Evolutionary conservation across 1,139 yeast genomes (phyloP).

Genomic region (Zhuliangozyma parablackwelliae): DNA sequence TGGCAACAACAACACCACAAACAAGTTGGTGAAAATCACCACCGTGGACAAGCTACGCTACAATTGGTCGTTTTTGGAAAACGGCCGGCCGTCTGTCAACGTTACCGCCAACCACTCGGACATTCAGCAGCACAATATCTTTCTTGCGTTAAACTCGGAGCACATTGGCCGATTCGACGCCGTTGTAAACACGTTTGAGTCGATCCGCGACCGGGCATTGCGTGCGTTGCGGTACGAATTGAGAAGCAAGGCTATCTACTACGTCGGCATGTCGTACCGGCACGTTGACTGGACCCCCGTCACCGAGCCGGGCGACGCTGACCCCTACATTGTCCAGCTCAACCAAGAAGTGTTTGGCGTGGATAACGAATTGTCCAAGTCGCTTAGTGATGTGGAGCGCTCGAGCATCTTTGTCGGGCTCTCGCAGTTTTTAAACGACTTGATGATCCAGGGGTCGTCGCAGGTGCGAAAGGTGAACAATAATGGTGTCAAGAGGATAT

Average conservation of each 20-base stretch:
- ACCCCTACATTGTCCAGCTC: slow-evolving; percentile 53
- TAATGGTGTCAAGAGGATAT: slow-evolving; percentile 63
- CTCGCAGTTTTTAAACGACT: slow-evolving; percentile 51
- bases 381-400: slow-evolving; percentile 24
- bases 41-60: slow-evolving; percentile 45
- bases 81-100: slow-evolving; percentile 29
- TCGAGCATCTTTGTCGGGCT: slow-evolving; percentile 48
- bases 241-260: slow-evolving; percentile 58
- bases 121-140: slow-evolving; percentile 21
- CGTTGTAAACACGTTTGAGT: slow-evolving; percentile 40
- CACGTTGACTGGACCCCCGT: slow-evolving; percentile 41
- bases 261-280: slow-evolving; percentile 46
- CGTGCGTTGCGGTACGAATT: slow-evolving; percentile 63
- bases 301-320: slow-evolving; percentile 61
- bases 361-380: slow-evolving; percentile 37
- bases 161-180: slow-evolving; percentile 45
- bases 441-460: slow-evolving; percentile 58
- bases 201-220: slow-evolving; percentile 46
- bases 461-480: slow-evolving; percentile 53
- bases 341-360: slow-evolving; percentile 55
- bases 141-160: slow-evolving; percentile 33
- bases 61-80: slow-evolving; percentile 56
- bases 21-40: slow-evolving; percentile 15
- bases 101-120: slow-evolving; percentile 19
- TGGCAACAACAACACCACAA: slow-evolving; percentile 15